These are phyloP conservation scores for Arabis alpina DNA, from an alignment of 345 rosid genomes.

Conservation along the genomic window DNA sequence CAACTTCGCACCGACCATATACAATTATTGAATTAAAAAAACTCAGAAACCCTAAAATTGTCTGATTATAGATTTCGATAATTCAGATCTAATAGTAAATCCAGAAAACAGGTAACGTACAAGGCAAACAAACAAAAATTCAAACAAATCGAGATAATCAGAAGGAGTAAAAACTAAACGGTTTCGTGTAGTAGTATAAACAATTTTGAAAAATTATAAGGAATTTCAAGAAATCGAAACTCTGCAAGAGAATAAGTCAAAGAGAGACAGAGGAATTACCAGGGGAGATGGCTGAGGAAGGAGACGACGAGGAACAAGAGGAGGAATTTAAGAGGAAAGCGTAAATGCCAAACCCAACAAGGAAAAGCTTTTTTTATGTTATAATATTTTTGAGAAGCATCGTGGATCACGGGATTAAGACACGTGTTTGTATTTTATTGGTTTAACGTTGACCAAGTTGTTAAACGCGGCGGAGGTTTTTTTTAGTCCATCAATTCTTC, in stretches of 20 bases:
- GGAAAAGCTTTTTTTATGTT: too few relatives aligned
- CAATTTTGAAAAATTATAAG: neutral
- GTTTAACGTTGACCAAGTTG: slow-evolving; percentile 26
- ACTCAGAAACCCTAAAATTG: slow-evolving; percentile 13
- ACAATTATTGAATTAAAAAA: neutral
- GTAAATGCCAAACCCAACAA: too few relatives aligned
- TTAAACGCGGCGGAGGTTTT: slow-evolving; percentile 42
- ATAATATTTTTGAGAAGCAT: neutral
- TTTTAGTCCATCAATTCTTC: slow-evolving; percentile 15
- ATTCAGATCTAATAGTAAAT: slow-evolving; percentile 24
- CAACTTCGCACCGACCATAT: too few relatives aligned
- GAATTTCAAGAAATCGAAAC: slow-evolving; percentile 1
- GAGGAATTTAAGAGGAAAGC: slow-evolving; percentile 23
- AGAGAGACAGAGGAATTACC: slow-evolving; percentile 29
- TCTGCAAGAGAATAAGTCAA: neutral
- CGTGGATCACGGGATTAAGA: slow-evolving; percentile 8
- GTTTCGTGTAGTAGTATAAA: neutral
- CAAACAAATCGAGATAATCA: slow-evolving; percentile 31
- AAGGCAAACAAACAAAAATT: too few relatives aligned
- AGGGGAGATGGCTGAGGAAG: slow-evolving; percentile 32
- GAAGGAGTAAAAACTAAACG: too few relatives aligned
- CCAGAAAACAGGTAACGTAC: neutral
- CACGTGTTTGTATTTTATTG: slow-evolving; percentile 35
- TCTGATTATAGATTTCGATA: slow-evolving; percentile 7
- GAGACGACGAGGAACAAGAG: slow-evolving; percentile 24